Conservation (phyloP, 169 alveolate genomes). For the Toxoplasma gondii region DNA sequence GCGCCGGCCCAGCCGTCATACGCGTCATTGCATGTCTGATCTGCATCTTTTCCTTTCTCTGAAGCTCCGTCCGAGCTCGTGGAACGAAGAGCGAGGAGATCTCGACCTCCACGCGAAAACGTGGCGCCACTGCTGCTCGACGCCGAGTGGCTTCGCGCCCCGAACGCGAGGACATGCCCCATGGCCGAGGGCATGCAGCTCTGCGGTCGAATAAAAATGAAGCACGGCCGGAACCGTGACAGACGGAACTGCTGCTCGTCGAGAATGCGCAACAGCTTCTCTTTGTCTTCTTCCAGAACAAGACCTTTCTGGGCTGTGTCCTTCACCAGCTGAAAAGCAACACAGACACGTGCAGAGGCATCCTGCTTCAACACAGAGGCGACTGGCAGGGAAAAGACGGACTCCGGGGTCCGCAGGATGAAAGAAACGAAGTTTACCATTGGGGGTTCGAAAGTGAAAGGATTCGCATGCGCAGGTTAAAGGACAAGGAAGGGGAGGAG, state of each 20-base stretch:
- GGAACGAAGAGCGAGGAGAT: neutral
- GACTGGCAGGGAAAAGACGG: neutral
- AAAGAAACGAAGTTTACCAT: no score
- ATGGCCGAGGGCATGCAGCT: slow-evolving; percentile 40
- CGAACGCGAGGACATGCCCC: slow-evolving; percentile 7
- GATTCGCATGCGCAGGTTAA: no score
- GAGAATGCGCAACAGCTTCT: slow-evolving; percentile 48
- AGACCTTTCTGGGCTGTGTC: slow-evolving; percentile 62
- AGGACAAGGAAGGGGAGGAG: no score
- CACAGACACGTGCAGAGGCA: neutral
- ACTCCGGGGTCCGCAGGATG: no score
- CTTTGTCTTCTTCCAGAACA: slow-evolving; percentile 57
- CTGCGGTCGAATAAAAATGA: slow-evolving; percentile 49
- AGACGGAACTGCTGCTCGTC: slow-evolving; percentile 64
- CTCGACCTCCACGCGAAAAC: neutral
- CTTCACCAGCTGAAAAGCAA: slow-evolving; percentile 46
- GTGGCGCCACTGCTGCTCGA: neutral
- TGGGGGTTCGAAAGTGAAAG: neutral
- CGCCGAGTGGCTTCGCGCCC: neutral
- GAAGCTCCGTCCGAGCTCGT: neutral
- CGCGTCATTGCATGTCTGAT: neutral
- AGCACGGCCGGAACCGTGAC: slow-evolving; percentile 59
- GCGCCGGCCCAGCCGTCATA: neutral
- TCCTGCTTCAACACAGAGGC: neutral
- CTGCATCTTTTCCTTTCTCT: no score